Percentiles rank a stretch among this genome's conserved stretches.
Evolutionary conservation across 2,329 filamentous ascomycete species (phyloP).

Genomic region (Aspergillus amoenus): DNA sequence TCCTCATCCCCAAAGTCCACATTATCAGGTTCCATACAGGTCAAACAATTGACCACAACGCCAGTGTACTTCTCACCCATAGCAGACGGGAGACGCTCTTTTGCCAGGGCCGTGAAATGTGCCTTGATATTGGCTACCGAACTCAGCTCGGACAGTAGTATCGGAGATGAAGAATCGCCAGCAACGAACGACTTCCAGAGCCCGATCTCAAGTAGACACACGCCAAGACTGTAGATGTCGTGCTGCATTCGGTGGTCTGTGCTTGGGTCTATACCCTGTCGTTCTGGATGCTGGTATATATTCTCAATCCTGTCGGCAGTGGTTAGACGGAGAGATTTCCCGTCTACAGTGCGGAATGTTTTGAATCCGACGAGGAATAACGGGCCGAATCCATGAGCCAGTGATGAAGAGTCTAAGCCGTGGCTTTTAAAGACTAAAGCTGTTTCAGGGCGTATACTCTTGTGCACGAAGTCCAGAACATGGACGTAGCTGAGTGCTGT

Average conservation of each 20-base stretch:
- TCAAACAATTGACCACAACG: conserved; percentile 1
- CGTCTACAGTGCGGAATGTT: conserved; percentile 37
- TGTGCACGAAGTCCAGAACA: conserved; percentile 46
- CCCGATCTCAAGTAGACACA: conserved; percentile 55
- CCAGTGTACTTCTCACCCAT: conserved; percentile 4
- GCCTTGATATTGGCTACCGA: too few species aligned
- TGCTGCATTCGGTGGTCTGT: conserved; percentile 52
- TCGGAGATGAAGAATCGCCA: not conserved
- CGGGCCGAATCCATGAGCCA: not conserved
- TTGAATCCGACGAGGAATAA: conserved; percentile 49
- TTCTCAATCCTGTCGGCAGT: too few species aligned
- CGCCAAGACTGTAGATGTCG: conserved; percentile 57
- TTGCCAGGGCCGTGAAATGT: not conserved
- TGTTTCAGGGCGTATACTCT: conserved; percentile 46
- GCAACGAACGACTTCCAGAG: conserved; percentile 26
- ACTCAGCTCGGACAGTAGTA: too few species aligned
- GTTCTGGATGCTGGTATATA: conserved; percentile 52
- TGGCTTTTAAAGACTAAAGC: conserved; percentile 11
- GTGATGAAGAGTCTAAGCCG: not conserved
- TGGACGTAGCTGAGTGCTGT: conserved; percentile 39
- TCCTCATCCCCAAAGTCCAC: conserved; percentile 2
- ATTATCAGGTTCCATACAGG: not conserved
- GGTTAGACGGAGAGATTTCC: conserved; percentile 22
- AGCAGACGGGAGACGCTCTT: not conserved
- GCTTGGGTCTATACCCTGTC: conserved; percentile 44